Percentiles rank a stretch among this genome's conserved stretches.
Conservation (phyloP, 2,329 filamentous ascomycete genomes). For the Balansia obtecta region DNA sequence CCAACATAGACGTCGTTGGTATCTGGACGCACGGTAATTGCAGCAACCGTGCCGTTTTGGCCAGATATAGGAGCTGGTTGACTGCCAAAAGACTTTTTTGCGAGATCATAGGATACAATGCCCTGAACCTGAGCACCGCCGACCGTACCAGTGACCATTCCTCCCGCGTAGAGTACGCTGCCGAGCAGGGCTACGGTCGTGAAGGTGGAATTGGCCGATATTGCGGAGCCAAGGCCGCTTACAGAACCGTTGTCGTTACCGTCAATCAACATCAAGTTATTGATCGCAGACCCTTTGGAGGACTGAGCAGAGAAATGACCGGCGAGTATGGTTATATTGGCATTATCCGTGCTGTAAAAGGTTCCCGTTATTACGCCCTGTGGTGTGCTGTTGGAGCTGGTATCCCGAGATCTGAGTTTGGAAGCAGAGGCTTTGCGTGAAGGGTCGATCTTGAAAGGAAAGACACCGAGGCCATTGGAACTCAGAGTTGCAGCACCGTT, state of each 20-base stretch:
- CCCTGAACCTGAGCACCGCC: slow-evolving; percentile 53
- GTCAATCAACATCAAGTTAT: slow-evolving; percentile 77
- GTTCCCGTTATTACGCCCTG: slow-evolving; percentile 65
- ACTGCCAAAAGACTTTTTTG: slow-evolving; percentile 45
- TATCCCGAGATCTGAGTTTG: slow-evolving; percentile 34
- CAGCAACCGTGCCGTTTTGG: slow-evolving; percentile 56
- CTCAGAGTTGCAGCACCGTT: slow-evolving; percentile 60
- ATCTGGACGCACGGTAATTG: slow-evolving; percentile 60
- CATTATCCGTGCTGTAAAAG: slow-evolving; percentile 57
- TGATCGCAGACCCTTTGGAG: slow-evolving; percentile 55
- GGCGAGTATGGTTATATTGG: slow-evolving; percentile 77
- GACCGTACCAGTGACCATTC: slow-evolving; percentile 60
- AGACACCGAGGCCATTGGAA: slow-evolving; percentile 36
- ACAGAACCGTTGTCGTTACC: slow-evolving; percentile 54
- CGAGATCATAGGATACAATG: slow-evolving; percentile 68
- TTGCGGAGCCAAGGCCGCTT: slow-evolving; percentile 53
- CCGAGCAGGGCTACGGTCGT: slow-evolving; percentile 54
- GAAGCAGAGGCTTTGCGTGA: slow-evolving; percentile 13
- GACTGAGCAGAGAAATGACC: slow-evolving; percentile 70
- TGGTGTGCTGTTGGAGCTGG: slow-evolving; percentile 26
- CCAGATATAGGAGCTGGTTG: slow-evolving; percentile 71
- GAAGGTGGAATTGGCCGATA: slow-evolving; percentile 65
- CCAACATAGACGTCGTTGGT: slow-evolving; percentile 72
- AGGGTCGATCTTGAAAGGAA: slow-evolving; percentile 44
- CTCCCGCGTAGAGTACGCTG: slow-evolving; percentile 69